A percentile compares a stretch with the other conserved stretches of the same genome.
These are phyloP conservation scores for Ceratocystis ficicola DNA, from an alignment of 2,329 filamentous ascomycete genomes.

Conservation along the genomic window DNA sequence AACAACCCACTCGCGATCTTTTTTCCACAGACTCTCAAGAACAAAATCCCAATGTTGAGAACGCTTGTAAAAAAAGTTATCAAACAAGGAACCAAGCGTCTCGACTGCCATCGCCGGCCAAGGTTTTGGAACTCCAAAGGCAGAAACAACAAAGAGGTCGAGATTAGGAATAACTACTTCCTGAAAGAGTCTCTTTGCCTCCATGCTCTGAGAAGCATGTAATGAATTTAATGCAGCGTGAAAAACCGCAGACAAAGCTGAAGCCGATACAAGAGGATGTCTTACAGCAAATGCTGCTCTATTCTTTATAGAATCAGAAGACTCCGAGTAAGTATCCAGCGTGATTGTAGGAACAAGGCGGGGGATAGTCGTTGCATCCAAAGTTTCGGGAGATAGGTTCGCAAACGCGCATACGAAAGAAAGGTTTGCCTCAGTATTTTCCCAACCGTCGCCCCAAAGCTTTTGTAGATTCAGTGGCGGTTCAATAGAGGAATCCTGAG, in stretches of 20 bases:
- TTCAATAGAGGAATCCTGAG: conserved; percentile 43
- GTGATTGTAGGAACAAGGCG: conserved; percentile 68
- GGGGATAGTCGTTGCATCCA: conserved; percentile 77
- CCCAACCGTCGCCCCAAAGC: conserved; percentile 86
- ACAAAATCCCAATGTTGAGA: conserved; percentile 75
- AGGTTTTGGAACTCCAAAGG: conserved; percentile 63
- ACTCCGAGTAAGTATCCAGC: conserved; percentile 42
- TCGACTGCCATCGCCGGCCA: conserved; percentile 66
- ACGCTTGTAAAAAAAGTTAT: conserved; percentile 69
- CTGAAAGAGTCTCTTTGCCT: conserved; percentile 54
- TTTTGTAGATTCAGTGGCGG: conserved; percentile 64
- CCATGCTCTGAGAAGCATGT: conserved; percentile 48
- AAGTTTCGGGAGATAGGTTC: conserved; percentile 57
- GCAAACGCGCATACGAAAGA: conserved; percentile 88
- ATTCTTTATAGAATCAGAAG: conserved; percentile 39
- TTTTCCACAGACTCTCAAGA: conserved; percentile 80
- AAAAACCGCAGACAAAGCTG: conserved; percentile 62
- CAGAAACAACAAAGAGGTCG: conserved; percentile 66
- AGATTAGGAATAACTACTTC: conserved; percentile 60
- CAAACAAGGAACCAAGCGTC: conserved; percentile 64
- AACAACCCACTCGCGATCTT: conserved; percentile 78
- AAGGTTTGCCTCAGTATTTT: conserved; percentile 72
- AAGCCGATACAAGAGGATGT: conserved; percentile 78
- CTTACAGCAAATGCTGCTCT: conserved; percentile 53
- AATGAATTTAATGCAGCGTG: conserved; percentile 51